Conservation (phyloP, 2,329 filamentous ascomycete species). For the Fusarium acutatum region DNA sequence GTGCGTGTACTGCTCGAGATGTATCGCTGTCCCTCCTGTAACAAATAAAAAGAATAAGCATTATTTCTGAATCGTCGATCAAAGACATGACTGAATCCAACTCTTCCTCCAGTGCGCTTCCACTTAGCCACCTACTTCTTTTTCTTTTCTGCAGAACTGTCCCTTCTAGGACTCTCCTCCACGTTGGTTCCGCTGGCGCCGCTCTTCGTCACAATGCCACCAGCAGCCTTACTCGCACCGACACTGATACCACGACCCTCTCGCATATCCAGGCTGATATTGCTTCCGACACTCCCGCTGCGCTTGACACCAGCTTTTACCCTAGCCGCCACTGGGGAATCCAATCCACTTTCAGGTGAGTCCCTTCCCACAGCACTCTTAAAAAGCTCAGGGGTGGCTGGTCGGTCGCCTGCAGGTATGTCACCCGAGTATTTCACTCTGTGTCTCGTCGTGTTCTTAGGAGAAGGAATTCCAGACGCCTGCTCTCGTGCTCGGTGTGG, state of each 20-base stretch:
- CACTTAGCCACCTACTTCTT: constrained; percentile 13
- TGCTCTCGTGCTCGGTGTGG: constrained; percentile 45
- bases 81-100: neutral
- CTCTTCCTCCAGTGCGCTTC: neutral
- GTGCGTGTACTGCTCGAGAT: neutral
- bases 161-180: constrained; percentile 20
- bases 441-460: constrained; percentile 26
- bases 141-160: constrained; percentile 31
- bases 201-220: constrained; percentile 47
- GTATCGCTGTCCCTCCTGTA: neutral
- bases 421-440: constrained; percentile 25
- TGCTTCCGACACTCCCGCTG: constrained; percentile 45
- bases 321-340: constrained; percentile 28
- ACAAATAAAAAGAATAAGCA: constrained; percentile 5
- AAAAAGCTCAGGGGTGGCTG: constrained; percentile 23
- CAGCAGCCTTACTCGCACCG: constrained; percentile 48
- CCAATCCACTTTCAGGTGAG: constrained; percentile 25
- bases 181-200: constrained; percentile 29
- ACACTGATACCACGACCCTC: constrained; percentile 52
- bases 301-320: constrained; percentile 26
- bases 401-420: constrained; percentile 11
- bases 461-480: constrained; percentile 19
- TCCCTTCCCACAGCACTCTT: constrained; percentile 13
- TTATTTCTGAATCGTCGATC: neutral
- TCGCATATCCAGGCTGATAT: constrained; percentile 52